Conservation (phyloP, 176 grass and related monocot genomes). For the Avena atlantica region DNA sequence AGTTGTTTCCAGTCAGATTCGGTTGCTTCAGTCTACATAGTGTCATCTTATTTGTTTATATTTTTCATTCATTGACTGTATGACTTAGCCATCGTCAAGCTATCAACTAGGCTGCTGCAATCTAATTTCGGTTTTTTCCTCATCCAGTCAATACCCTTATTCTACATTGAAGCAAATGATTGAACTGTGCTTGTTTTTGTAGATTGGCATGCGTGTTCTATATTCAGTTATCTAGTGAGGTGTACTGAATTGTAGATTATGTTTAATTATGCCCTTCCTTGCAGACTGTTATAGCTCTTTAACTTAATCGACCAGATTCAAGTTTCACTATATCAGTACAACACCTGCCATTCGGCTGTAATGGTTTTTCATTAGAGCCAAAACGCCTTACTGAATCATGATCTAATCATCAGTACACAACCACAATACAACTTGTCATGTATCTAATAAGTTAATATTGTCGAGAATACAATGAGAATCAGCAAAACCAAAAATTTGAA, state of each 20-base stretch:
- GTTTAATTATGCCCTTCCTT: not conserved
- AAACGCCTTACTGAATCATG: constrained; percentile 17
- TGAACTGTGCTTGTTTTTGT: not conserved
- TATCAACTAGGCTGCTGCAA: not conserved
- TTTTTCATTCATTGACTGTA: not conserved
- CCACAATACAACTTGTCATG: not conserved
- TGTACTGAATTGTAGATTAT: constrained; percentile 16
- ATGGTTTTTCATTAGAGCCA: constrained; percentile 5
- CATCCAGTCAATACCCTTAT: constrained; percentile 13
- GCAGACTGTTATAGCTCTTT: not conserved
- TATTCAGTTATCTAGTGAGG: not conserved
- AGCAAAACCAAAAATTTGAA: not conserved
- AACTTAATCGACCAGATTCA: not conserved
- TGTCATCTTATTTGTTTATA: constrained; percentile 1
- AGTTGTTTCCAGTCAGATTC: not conserved
- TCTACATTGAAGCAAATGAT: constrained; percentile 4
- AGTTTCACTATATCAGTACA: not conserved
- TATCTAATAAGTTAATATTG: not conserved
- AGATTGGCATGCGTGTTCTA: not conserved
- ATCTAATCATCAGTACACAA: not conserved
- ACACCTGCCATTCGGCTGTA: not conserved
- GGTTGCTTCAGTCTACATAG: not conserved
- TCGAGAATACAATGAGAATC: not conserved
- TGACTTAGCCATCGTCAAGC: not conserved
- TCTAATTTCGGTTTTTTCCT: constrained; percentile 2